Evolutionary conservation across 805 yeast genomes (phyloP).

Genomic region (Candida awuae): DNA sequence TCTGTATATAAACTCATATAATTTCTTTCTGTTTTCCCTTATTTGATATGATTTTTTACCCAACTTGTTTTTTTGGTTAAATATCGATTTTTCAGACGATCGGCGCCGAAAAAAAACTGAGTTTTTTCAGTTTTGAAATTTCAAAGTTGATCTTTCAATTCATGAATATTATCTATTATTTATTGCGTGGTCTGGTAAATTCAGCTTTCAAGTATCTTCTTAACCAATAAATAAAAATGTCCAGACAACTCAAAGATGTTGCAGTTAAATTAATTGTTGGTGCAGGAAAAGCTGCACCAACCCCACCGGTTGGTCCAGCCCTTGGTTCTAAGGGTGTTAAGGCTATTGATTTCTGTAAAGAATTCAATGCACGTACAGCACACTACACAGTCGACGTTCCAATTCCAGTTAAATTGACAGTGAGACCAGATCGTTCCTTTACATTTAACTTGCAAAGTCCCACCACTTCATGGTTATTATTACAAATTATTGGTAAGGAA

Average conservation of each 20-base stretch:
- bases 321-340: conserved; percentile 97
- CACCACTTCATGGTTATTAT: conserved; percentile 77
- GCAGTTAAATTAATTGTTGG: conserved; percentile 86
- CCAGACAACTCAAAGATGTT: conserved; percentile 41
- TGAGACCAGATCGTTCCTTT: conserved; percentile 89
- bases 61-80: no score
- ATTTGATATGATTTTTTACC: no score
- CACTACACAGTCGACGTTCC: conserved; percentile 81
- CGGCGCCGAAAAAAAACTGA: no score
- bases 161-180: no score
- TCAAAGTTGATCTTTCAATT: no score
- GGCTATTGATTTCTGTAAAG: conserved; percentile 97
- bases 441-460: conserved; percentile 84
- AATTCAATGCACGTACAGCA: conserved; percentile 95
- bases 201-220: no score
- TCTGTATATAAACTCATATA: neutral
- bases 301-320: conserved; percentile 99
- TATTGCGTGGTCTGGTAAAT: no score
- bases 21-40: neutral
- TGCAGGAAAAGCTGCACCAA: conserved; percentile 97
- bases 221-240: conserved; percentile 12
- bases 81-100: no score
- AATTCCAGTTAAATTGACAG: conserved; percentile 74
- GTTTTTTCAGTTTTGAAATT: no score
- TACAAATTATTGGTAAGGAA: conserved; percentile 70